Evolutionary conservation across 257 asterid genomes (phyloP), one percentile per base, ranked within the genome.

Genomic region (Euphrasia confusa): DNA sequence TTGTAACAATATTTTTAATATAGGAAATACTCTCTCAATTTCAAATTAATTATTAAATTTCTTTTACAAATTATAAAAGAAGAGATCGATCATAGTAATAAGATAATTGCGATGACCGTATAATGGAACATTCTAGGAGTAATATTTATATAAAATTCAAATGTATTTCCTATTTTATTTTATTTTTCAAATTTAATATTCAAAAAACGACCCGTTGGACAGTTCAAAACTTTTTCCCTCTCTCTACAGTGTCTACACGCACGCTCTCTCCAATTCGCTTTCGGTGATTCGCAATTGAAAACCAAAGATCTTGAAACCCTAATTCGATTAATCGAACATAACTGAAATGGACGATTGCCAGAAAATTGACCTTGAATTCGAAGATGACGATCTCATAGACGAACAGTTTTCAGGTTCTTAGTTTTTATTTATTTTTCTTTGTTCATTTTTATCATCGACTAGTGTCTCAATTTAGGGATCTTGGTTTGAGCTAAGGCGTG

Each of bases 391-490:
- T 64, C 82, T 77, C 52, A 58, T 77, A 6, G 83, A 71, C 37
- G 75, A 67, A 13, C 89, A 74, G 18, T 71, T 65, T 73, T 58
- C 83, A 77, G 90, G 94, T 81, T 58, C 26, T 35, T 48, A 11
- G 0, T 9, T 50, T 54, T 10, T 12, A 4, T 3, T 55, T 21
- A 21, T 21, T 21, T 21, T 21, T 21, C 24, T 21, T 21, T 21
- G 1, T 21, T 21, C 24, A 21, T 21, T 21, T 21, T 21, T 21
- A 21, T 60, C 60, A 28, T 37, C 13, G 30, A 52, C 2, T 32
- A 40, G 44, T 47, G 15, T 64, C 14, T 39, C 6, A 13, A 63
- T 39, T 10, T 21, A 17, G 55, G 8, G 74, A 39, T 42, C 30
- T 71, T 68, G 50, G 68, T 54, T 39, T 52, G 67, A 74, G 37